Evolutionary conservation across 2,329 filamentous ascomycete species (phyloP).

Genomic region (Huntiella bhutanensis): DNA sequence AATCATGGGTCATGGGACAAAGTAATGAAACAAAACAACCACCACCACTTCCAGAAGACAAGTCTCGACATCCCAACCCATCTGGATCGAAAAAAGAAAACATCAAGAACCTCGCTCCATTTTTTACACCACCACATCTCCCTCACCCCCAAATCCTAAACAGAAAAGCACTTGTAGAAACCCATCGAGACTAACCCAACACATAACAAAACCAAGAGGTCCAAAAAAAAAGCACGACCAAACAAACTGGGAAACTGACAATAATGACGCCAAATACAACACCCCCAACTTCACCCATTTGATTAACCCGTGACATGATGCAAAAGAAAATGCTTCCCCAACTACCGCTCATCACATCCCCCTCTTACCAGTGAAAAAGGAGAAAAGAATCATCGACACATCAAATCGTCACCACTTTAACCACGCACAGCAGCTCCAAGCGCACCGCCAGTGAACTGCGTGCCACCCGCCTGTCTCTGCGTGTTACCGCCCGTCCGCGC

Average conservation of each 20-base stretch:
- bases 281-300: not conserved
- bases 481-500: constrained; percentile 36
- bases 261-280: constrained; percentile 4
- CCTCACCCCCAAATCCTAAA: not conserved
- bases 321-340: not conserved
- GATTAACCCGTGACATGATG: constrained; percentile 2
- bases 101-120: not conserved
- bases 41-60: not conserved
- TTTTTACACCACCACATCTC: not conserved
- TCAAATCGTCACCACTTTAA: constrained; percentile 18
- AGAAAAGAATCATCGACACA: constrained; percentile 3
- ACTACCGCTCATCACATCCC: not conserved
- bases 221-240: not conserved
- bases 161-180: not conserved
- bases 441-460: constrained; percentile 66
- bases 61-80: not conserved
- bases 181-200: not conserved
- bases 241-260: not conserved
- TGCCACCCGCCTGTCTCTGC: constrained; percentile 51
- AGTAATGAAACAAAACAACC: constrained; percentile 2
- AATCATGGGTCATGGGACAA: constrained; percentile 3
- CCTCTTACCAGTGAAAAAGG: no score
- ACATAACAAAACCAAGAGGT: not conserved
- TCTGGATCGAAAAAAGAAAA: no score
- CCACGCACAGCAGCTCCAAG: constrained; percentile 49